Evolutionary conservation across 306 rosid species (phyloP).

Genomic region (Malus sylvestris): DNA sequence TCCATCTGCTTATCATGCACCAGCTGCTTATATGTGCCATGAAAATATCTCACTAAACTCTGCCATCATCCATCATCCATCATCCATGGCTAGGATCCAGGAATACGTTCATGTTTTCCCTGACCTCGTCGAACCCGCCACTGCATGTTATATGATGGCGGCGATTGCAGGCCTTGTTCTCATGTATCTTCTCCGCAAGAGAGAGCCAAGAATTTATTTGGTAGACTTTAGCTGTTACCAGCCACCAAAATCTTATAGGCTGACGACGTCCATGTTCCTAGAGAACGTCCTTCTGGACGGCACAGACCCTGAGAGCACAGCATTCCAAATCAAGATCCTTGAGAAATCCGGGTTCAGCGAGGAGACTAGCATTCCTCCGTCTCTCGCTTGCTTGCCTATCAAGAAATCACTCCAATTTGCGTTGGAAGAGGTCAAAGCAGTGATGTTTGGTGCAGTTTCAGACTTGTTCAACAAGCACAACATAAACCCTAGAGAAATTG

Average conservation of each 20-base stretch:
- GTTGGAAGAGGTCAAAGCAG: slow-evolving; percentile 40
- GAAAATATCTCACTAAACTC: not conserved
- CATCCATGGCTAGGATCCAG: not conserved
- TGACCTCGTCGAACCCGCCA: not conserved
- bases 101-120: not conserved
- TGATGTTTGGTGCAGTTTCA: slow-evolving; percentile 27
- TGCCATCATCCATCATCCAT: not conserved
- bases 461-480: slow-evolving; percentile 28
- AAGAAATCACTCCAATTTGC: slow-evolving; percentile 25
- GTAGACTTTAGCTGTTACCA: slow-evolving; percentile 32
- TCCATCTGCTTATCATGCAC: not conserved
- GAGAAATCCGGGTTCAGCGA: slow-evolving; percentile 57
- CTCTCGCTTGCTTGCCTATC: slow-evolving; percentile 33
- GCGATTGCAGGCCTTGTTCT: not conserved
- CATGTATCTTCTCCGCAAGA: not conserved
- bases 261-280: slow-evolving; percentile 36
- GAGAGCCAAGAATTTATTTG: slow-evolving; percentile 32
- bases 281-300: slow-evolving; percentile 24
- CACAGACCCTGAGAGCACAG: slow-evolving; percentile 32
- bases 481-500: slow-evolving; percentile 44
- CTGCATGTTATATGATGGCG: not conserved
- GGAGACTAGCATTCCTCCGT: slow-evolving; percentile 35
- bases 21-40: not conserved
- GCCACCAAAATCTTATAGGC: slow-evolving; percentile 33
- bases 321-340: slow-evolving; percentile 46